A percentile compares a stretch with the other conserved stretches of the same genome.
phyloP scores from a whole-genome alignment of 2,329 filamentous ascomycete species.

The Corniculantispora saksenae region DNA sequence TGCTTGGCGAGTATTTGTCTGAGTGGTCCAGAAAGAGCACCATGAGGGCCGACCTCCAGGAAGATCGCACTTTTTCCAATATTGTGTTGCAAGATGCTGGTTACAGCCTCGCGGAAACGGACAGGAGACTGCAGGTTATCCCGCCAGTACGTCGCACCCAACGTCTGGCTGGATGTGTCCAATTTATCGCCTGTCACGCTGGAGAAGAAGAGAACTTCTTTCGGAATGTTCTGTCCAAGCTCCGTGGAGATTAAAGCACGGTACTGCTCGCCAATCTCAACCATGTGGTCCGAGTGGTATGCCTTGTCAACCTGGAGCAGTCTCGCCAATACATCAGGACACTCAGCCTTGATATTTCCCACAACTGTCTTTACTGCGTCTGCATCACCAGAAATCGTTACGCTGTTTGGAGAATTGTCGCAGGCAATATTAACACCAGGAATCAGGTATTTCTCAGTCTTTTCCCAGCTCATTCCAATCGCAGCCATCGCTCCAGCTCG shows the following conservation, averaged over 20 bases:
- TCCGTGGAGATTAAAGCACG: not conserved
- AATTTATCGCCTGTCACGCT: constrained; percentile 32
- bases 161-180: not conserved
- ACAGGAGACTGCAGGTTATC: constrained; percentile 34
- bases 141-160: constrained; percentile 30
- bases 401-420: constrained; percentile 37
- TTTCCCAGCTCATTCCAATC: constrained; percentile 36
- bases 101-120: constrained; percentile 26
- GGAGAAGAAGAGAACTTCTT: constrained; percentile 25
- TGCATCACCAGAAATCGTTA: constrained; percentile 38
- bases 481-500: constrained; percentile 39
- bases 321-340: constrained; percentile 33
- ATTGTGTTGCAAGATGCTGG: not conserved
- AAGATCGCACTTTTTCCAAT: constrained; percentile 12
- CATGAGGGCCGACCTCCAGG: constrained; percentile 29
- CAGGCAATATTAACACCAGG: constrained; percentile 36
- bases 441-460: constrained; percentile 30
- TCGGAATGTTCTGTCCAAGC: constrained; percentile 17
- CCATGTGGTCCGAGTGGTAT: constrained; percentile 44
- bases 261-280: constrained; percentile 28
- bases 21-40: constrained; percentile 28
- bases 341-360: constrained; percentile 28
- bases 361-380: constrained; percentile 29
- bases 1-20: constrained; percentile 26
- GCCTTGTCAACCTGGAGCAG: constrained; percentile 41